Conservation (phyloP, 371 early-diverging fungal species). For the Nematocida sp. region DNA sequence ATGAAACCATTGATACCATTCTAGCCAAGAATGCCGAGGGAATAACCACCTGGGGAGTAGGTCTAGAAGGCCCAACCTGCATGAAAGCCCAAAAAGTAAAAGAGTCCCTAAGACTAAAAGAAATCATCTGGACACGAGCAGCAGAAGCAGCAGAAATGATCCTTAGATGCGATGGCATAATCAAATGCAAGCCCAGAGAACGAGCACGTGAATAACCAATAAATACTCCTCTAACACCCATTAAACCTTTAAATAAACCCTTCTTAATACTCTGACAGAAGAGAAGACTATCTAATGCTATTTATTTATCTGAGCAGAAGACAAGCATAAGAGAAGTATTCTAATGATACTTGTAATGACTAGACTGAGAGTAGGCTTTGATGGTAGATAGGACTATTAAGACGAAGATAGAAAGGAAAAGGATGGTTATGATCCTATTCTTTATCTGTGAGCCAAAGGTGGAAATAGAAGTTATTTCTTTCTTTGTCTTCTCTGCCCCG, state of each 20-base stretch:
- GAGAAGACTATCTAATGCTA: no score
- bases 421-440: constrained; percentile 43
- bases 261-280: no score
- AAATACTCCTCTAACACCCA: no score
- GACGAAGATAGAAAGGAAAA: constrained; percentile 31
- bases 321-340: neutral
- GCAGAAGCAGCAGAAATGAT: constrained; percentile 97
- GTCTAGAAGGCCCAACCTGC: constrained; percentile 69
- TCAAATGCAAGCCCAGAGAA: constrained; percentile 80
- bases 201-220: constrained; percentile 38
- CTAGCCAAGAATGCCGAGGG: constrained; percentile 83
- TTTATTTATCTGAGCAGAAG: no score
- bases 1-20: constrained; percentile 76
- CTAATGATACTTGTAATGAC: no score
- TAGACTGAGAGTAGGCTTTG: constrained; percentile 31
- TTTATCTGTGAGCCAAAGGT: constrained; percentile 47
- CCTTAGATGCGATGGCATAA: constrained; percentile 92
- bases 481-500: constrained; percentile 13
- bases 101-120: constrained; percentile 92
- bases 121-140: constrained; percentile 85
- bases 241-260: no score
- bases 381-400: constrained; percentile 35
- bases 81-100: constrained; percentile 81
- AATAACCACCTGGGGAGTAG: constrained; percentile 72
- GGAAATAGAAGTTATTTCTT: constrained; percentile 34